Evolutionary conservation across 1,139 yeast genomes (phyloP).

Genomic region (Saccharomyces hybrid): DNA sequence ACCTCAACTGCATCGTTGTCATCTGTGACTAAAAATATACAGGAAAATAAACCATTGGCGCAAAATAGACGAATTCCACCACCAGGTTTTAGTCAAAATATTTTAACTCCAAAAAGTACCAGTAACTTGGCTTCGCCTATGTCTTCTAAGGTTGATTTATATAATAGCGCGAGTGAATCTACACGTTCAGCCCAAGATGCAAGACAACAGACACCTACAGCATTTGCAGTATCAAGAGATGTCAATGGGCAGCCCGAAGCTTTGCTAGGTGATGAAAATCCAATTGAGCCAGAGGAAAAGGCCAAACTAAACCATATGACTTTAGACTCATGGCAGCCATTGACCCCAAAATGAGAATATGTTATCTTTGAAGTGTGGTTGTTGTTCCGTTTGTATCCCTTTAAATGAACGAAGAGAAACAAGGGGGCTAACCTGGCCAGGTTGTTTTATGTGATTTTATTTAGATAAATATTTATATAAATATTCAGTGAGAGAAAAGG

Average conservation of each 20-base stretch:
- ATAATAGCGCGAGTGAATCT: not conserved
- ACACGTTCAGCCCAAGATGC: not conserved
- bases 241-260: constrained; percentile 3
- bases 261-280: constrained; percentile 10
- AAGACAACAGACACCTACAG: not conserved
- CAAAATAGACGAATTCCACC: constrained; percentile 23
- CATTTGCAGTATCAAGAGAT: not conserved
- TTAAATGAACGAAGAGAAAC: not conserved
- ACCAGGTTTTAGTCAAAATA: constrained; percentile 25
- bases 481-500: not conserved
- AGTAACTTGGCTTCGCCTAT: constrained; percentile 7
- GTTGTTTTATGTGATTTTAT: not conserved
- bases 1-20: not conserved
- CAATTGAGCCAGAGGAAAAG: constrained; percentile 19
- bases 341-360: constrained; percentile 15
- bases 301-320: constrained; percentile 24
- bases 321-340: constrained; percentile 54
- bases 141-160: not conserved
- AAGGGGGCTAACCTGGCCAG: not conserved
- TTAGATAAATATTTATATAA: not conserved
- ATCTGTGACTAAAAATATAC: constrained; percentile 1
- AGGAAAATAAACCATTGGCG: constrained; percentile 25
- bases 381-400: not conserved
- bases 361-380: not conserved
- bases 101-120: constrained; percentile 25